These are phyloP conservation scores for Neoboletus magnificus DNA, from an alignment of 768 basidiomycete species.

Conservation along the genomic window DNA sequence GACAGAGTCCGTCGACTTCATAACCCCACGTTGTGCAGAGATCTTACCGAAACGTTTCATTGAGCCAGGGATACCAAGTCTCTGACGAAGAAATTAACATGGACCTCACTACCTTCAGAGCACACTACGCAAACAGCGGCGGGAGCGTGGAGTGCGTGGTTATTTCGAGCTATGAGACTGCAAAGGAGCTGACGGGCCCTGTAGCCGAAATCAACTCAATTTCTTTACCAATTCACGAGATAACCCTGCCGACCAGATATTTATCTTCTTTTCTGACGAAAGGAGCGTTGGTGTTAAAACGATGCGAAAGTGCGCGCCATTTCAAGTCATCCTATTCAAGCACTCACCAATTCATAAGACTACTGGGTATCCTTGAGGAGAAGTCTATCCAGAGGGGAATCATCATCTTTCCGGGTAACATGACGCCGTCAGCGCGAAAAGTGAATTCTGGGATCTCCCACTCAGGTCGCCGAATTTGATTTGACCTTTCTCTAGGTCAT, in stretches of 20 bases:
- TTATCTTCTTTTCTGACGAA: slow-evolving; percentile 95
- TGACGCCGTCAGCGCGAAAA: slow-evolving; percentile 97
- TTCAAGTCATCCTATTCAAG: background rate
- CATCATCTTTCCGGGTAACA: slow-evolving; percentile 92
- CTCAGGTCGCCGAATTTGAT: background rate
- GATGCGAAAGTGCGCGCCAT: slow-evolving; percentile 80
- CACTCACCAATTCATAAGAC: slow-evolving; percentile 42
- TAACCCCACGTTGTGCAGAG: slow-evolving; percentile 2
- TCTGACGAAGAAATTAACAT: slow-evolving; percentile 93
- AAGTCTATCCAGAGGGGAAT: slow-evolving; percentile 88
- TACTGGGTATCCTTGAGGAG: slow-evolving; percentile 88
- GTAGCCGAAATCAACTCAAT: slow-evolving; percentile 82
- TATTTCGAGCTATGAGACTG: background rate
- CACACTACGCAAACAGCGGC: slow-evolving; percentile 64
- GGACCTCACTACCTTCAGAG: slow-evolving; percentile 76
- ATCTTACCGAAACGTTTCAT: slow-evolving; percentile 18
- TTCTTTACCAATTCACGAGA: slow-evolving; percentile 79
- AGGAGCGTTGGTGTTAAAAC: slow-evolving; percentile 94
- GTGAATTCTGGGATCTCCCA: slow-evolving; percentile 39
- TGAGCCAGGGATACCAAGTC: slow-evolving; percentile 80
- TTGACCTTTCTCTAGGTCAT: slow-evolving; percentile 64
- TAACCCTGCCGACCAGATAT: slow-evolving; percentile 77
- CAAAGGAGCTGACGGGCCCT: slow-evolving; percentile 6
- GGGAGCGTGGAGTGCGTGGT: slow-evolving; percentile 81
- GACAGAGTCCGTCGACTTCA: slow-evolving; percentile 65